phyloP scores from a whole-genome alignment of 1,284 basidiomycete species.

The Moesziomyces globuligerus region DNA sequence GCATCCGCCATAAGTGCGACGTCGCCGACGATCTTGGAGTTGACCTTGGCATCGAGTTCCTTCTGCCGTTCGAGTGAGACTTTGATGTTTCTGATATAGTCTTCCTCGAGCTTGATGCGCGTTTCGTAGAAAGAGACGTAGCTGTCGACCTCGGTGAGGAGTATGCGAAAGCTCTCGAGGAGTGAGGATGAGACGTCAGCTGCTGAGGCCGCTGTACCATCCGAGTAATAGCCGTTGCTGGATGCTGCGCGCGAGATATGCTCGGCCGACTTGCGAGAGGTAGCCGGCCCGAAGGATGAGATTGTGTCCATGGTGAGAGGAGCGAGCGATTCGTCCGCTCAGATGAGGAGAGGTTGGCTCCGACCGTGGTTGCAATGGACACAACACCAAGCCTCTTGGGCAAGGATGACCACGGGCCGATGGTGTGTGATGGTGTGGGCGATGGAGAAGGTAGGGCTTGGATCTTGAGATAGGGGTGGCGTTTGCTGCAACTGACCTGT shows the following conservation, averaged over 20 bases:
- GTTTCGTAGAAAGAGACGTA: slow-evolving; percentile 57
- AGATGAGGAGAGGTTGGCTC: too few relatives aligned
- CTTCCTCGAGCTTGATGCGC: slow-evolving; percentile 62
- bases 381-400: too few relatives aligned
- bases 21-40: slow-evolving; percentile 47
- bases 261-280: slow-evolving; percentile 30
- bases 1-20: slow-evolving; percentile 45
- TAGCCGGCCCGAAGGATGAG: slow-evolving; percentile 6
- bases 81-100: slow-evolving; percentile 52
- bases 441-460: too few relatives aligned
- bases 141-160: slow-evolving; percentile 57
- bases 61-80: slow-evolving; percentile 51
- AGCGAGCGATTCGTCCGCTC: too few relatives aligned
- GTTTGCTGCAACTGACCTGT: too few relatives aligned
- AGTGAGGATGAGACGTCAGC: slow-evolving; percentile 47
- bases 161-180: slow-evolving; percentile 53
- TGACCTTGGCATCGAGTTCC: slow-evolving; percentile 59
- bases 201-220: slow-evolving; percentile 31
- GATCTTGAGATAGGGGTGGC: too few relatives aligned
- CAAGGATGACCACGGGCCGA: too few relatives aligned
- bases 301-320: slow-evolving; percentile 26
- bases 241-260: slow-evolving; percentile 32
- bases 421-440: too few relatives aligned
- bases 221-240: slow-evolving; percentile 37
- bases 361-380: too few relatives aligned